Percentiles rank a stretch among this genome's conserved stretches.
Evolutionary conservation across 495 filamentous ascomycete genomes (phyloP).

Genomic region (Neurospora sp.): DNA sequence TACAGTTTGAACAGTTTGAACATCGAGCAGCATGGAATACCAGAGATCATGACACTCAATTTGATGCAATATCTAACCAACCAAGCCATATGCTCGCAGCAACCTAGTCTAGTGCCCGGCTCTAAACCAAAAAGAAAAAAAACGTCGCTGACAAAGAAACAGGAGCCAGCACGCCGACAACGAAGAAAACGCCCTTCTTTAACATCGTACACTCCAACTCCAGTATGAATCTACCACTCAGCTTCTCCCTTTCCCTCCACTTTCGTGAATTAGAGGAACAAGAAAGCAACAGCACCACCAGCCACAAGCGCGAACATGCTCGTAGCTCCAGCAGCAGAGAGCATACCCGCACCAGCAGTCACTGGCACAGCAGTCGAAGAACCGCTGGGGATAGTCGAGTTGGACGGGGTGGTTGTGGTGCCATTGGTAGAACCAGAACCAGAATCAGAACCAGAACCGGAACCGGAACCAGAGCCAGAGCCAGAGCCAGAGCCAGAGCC

Average conservation of each 20-base stretch:
- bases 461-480: constrained; percentile 10
- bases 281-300: neutral
- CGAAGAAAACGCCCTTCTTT: neutral
- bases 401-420: constrained; percentile 5
- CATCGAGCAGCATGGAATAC: neutral
- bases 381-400: constrained; percentile 12
- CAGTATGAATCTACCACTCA: neutral
- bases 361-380: constrained; percentile 12
- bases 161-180: neutral
- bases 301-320: constrained; percentile 15
- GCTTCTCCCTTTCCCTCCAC: neutral
- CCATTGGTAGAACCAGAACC: constrained; percentile 8
- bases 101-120: neutral
- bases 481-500: neutral
- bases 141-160: neutral
- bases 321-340: constrained; percentile 26
- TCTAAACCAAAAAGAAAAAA: neutral
- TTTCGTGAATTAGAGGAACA: neutral
- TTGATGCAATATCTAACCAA: constrained; percentile 1
- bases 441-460: constrained; percentile 6
- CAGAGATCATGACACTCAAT: neutral
- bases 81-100: neutral
- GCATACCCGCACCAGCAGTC: constrained; percentile 23
- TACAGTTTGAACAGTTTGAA: neutral
- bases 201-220: neutral